Conservation (phyloP, 176 grass and related monocot genomes). For the Elaeis guineensis region DNA sequence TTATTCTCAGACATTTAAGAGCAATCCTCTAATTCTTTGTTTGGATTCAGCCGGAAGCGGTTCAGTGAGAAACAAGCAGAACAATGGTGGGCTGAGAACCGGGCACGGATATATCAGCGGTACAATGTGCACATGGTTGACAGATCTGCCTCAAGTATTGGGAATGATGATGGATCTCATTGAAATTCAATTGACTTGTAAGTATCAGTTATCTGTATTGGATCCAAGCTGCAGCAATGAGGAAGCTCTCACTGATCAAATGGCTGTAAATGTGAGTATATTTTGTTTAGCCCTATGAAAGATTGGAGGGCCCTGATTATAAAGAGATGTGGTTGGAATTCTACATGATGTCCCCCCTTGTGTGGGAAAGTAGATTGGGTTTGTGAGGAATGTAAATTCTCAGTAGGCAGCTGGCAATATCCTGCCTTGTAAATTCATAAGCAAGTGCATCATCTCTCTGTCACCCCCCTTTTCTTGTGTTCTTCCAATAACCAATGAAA, state of each 20-base stretch:
- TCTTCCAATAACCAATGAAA: too few species aligned
- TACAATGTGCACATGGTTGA: conserved; percentile 86
- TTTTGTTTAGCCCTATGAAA: conserved; percentile 45
- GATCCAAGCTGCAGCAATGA: conserved; percentile 17
- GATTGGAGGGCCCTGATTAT: conserved; percentile 18
- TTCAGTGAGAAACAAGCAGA: conserved; percentile 94
- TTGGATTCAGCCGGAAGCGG: conserved; percentile 70
- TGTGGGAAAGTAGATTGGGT: conserved; percentile 52
- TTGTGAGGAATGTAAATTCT: conserved; percentile 69
- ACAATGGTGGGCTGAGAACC: conserved; percentile 96
- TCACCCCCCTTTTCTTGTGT: conserved; percentile 7
- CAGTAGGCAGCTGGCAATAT: conserved; percentile 51
- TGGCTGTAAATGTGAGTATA: conserved; percentile 45
- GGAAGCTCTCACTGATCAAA: conserved; percentile 29
- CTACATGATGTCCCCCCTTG: conserved; percentile 29
- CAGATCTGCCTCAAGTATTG: conserved; percentile 44
- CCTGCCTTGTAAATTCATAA: conserved; percentile 72
- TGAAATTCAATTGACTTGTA: conserved; percentile 38
- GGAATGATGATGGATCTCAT: conserved; percentile 39
- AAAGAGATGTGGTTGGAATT: conserved; percentile 14
- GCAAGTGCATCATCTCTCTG: conserved; percentile 20
- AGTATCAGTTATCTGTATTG: conserved; percentile 24
- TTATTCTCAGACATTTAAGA: too few species aligned
- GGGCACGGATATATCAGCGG: conserved; percentile 73
- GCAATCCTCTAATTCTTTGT: neutral